Evolutionary conservation across 306 rosid species (phyloP), one percentile per base, ranked within the genome.

Genomic region (Cucurbita ficifolia): DNA sequence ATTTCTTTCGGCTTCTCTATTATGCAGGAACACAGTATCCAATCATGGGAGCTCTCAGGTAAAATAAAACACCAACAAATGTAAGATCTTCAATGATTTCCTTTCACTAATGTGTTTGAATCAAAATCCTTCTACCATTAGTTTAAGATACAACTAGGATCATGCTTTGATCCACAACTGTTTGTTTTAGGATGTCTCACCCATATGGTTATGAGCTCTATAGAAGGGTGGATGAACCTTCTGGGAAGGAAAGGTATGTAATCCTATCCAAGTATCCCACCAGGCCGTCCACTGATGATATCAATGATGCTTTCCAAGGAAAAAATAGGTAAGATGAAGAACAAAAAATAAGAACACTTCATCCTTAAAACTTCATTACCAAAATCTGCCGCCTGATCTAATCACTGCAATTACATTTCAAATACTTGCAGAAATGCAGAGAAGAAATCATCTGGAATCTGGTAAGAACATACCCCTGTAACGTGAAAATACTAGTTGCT

Each of bases 11-110:
- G 86, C 97, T 94, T 86, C 99, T 94, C 60, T 91, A 91, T 83
- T 89, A 85, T 79, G 95, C 95, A 42, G 97, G 95, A 81, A 90
- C 97, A 16, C 98, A 93, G 72, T 93, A 89, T 84, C 98, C 98
- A 76, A 90, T 90, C 50, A 88, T 93, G 92, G 98, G 98, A 75
- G 96, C 97, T 70, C 70, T 93, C 82, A 86, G 92, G 97, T 94
- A 38, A 80, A 59, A 35, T 35, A 14, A 21, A 52, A 60, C 21
- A 29, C 70, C 19, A 58, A 35, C 13, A 35, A 58, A 58, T 29
- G 64, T 57, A 57, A 57, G 39, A 57, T 4, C 7, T 24, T 33
- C 8, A 57, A 11, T 57, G 38, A 22, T 10, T 56, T 55, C 13
- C 60, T 55, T 3, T 4, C 33, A 2, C 33, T 2, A 29, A 3